Evolutionary conservation across 148 eudicot genomes (phyloP), one percentile per base, ranked within the genome.

Genomic region (Simmondsia chinensis): DNA sequence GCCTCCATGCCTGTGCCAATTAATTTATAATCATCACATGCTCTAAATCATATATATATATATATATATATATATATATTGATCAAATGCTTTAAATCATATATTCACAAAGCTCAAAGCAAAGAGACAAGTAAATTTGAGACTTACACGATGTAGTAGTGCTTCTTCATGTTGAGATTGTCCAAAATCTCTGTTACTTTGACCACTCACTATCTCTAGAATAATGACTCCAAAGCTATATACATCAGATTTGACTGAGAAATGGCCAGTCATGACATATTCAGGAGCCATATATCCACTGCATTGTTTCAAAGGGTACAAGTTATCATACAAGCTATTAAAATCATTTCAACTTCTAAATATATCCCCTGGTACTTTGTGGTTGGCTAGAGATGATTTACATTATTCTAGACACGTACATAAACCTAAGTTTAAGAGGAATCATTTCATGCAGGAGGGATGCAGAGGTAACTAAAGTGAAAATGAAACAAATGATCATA

Each of bases 241-340:
- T 2, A 59, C 57, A 43, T 59, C 64, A 7, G 65, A 52, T 33
- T 60, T 60, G 2, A 45, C 37, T 4, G 59, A 60, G 22, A 60
- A 43, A 0, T 46, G 33, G 10, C 58, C 58, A 9, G 17, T 8
- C 51, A 27, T 32, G 1, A 29, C 52, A 28, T 60, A 59, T 39
- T 59, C 57, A 9, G 64, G 65, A 7, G 65, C 56, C 57, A 60
- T 59, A 27, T 43, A 50, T 4, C 48, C 55, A n/a, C 33, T 43
- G 39, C 16, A 59, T n/a, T n/a, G n/a, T n/a, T n/a, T n/a, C n/a
- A n/a, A n/a, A n/a, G n/a, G n/a, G n/a, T n/a, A n/a, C n/a, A n/a
- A n/a, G n/a, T n/a, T n/a, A n/a, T n/a, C n/a, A n/a, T n/a, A n/a
- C n/a, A n/a, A n/a, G n/a, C n/a, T n/a, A n/a, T n/a, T n/a, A n/a